phyloP scores from a whole-genome alignment of 805 yeast species.

The Tetrapisispora phaffii region DNA sequence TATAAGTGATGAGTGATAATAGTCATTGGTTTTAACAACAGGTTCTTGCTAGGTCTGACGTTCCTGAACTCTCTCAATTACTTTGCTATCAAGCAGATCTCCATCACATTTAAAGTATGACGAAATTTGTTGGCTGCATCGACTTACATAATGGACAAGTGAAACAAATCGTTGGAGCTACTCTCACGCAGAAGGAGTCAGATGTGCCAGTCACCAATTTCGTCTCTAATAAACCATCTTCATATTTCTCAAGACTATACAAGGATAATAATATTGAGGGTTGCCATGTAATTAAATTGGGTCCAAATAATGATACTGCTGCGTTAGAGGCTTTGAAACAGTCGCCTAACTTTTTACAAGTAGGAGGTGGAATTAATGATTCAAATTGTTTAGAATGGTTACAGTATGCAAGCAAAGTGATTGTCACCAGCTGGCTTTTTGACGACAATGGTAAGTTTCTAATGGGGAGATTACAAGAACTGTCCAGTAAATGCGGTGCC shows the following conservation, averaged over 20 bases:
- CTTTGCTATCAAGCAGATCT: too few species aligned
- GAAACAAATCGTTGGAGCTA: slow-evolving; percentile 94
- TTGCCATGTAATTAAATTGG: slow-evolving; percentile 89
- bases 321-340: slow-evolving; percentile 64
- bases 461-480: slow-evolving; percentile 39
- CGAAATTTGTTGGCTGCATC: slow-evolving; percentile 85
- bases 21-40: too few species aligned
- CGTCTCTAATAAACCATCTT: slow-evolving; percentile 63
- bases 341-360: slow-evolving; percentile 69
- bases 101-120: slow-evolving; percentile 56
- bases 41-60: too few species aligned
- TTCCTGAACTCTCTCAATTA: too few species aligned
- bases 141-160: slow-evolving; percentile 93
- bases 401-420: slow-evolving; percentile 71
- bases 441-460: slow-evolving; percentile 38
- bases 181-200: slow-evolving; percentile 43
- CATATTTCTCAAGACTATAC: slow-evolving; percentile 67
- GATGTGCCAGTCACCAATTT: slow-evolving; percentile 58
- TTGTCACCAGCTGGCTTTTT: slow-evolving; percentile 86
- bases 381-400: slow-evolving; percentile 74
- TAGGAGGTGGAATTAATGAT: slow-evolving; percentile 86
- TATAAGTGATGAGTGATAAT: too few species aligned
- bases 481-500: slow-evolving; percentile 53
- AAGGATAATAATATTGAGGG: slow-evolving; percentile 48
- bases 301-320: slow-evolving; percentile 71